These are phyloP conservation scores for Solanum hybrid DNA, from an alignment of 305 asterid species.

Conservation along the genomic window DNA sequence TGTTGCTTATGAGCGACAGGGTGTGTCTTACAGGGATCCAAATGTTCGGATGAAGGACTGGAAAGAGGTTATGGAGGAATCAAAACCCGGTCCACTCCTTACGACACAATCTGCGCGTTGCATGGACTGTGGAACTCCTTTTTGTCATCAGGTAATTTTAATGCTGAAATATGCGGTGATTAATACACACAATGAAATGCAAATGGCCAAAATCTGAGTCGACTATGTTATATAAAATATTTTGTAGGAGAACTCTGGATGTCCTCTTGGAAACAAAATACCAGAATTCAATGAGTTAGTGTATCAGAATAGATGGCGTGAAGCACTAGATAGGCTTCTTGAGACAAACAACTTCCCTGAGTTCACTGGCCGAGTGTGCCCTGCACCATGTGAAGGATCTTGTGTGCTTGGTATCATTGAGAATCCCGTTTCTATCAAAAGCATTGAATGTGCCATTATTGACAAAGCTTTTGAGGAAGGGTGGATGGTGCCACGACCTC, in stretches of 20 bases:
- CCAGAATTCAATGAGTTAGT: slow-evolving; percentile 98
- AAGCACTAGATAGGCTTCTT: slow-evolving; percentile 93
- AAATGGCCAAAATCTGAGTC: neutral
- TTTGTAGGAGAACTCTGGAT: slow-evolving; percentile 87
- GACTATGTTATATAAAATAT: neutral
- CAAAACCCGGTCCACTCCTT: slow-evolving; percentile 79
- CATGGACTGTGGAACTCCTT: slow-evolving; percentile 99
- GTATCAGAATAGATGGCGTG: slow-evolving; percentile 98
- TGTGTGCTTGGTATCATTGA: slow-evolving; percentile 98
- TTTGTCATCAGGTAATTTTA: slow-evolving; percentile 80
- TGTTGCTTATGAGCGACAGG: slow-evolving; percentile 81
- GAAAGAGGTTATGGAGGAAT: slow-evolving; percentile 86
- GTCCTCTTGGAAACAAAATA: slow-evolving; percentile 98
- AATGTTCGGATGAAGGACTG: slow-evolving; percentile 69
- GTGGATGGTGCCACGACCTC: slow-evolving; percentile 99
- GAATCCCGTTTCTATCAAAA: slow-evolving; percentile 92
- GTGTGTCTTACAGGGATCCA: slow-evolving; percentile 84
- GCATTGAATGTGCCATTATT: slow-evolving; percentile 88
- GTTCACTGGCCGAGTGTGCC: slow-evolving; percentile 98
- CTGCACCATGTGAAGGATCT: slow-evolving; percentile 99
- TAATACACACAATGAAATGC: neutral
- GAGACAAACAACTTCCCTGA: slow-evolving; percentile 99
- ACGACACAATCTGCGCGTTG: slow-evolving; percentile 97
- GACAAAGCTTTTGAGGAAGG: slow-evolving; percentile 97
- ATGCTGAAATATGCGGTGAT: neutral